These are phyloP conservation scores for Arachis stenosperma DNA, from an alignment of 306 rosid genomes.

Conservation along the genomic window DNA sequence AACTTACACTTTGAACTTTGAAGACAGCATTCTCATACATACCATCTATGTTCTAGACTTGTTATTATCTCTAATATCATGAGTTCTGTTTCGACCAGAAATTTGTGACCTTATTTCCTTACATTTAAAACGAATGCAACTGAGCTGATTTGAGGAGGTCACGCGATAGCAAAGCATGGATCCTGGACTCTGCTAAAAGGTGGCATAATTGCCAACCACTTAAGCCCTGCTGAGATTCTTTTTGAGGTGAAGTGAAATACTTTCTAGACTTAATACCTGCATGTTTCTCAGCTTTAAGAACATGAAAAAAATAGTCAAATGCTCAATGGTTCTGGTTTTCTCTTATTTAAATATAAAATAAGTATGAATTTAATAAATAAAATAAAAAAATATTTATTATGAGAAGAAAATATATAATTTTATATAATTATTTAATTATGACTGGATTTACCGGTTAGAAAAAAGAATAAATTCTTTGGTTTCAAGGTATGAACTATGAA, in stretches of 20 bases:
- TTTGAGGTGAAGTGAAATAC: constrained; percentile 66
- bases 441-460: background rate
- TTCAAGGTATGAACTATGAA: constrained; percentile 60
- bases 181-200: constrained; percentile 81
- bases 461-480: constrained; percentile 65
- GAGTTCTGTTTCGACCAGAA: background rate
- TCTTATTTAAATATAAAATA: background rate
- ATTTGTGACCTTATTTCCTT: constrained; percentile 9
- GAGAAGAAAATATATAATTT: too few species aligned
- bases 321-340: background rate
- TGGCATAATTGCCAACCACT: constrained; percentile 66
- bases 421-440: too few species aligned
- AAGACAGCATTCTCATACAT: background rate
- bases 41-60: background rate
- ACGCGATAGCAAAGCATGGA: constrained; percentile 57
- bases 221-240: constrained; percentile 53
- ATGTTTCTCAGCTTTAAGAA: background rate
- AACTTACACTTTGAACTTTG: constrained; percentile 6
- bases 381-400: too few species aligned
- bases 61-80: background rate
- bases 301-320: background rate
- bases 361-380: too few species aligned
- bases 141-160: constrained; percentile 50
- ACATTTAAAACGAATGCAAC: constrained; percentile 47
- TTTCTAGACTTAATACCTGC: constrained; percentile 8